Evolutionary conservation across 23 red algal species (phyloP).

Genomic region (Gracilaria caudata): DNA sequence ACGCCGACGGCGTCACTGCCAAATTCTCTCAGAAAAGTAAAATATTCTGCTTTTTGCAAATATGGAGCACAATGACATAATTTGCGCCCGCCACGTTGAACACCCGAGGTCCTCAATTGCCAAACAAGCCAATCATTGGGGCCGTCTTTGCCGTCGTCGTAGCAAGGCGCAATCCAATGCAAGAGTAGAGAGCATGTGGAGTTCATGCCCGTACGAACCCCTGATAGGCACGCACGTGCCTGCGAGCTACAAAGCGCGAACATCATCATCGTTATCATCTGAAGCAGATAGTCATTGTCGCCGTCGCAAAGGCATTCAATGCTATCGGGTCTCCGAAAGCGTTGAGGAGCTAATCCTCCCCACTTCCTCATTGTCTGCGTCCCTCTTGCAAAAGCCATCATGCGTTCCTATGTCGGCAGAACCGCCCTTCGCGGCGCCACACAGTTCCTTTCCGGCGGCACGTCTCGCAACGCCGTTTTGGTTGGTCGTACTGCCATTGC

Average conservation of each 20-base stretch:
- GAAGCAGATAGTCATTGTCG: not conserved
- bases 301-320: not conserved
- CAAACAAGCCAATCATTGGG: conserved; percentile 9
- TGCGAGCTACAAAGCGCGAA: not conserved
- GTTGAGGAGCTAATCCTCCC: not conserved
- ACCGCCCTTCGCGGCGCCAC: conserved; percentile 23
- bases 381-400: not conserved
- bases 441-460: conserved; percentile 8
- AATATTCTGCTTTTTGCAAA: not conserved
- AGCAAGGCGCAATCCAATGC: not conserved
- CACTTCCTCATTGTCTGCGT: not conserved
- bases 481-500: conserved; percentile 19
- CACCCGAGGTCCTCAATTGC: not conserved
- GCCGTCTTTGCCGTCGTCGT: not conserved
- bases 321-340: not conserved
- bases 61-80: not conserved
- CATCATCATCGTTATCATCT: not conserved
- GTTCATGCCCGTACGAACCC: not conserved
- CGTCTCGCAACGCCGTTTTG: conserved; percentile 5
- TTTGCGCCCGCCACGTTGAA: not conserved
- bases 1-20: not conserved
- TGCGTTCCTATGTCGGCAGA: conserved; percentile 28
- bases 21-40: not conserved
- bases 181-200: not conserved
- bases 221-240: not conserved